A percentile compares a stretch with the other conserved stretches of the same genome.
Evolutionary conservation across 108 stramenopile genomes (phyloP).

Genomic region (Cyclostephanos tholiformis): DNA sequence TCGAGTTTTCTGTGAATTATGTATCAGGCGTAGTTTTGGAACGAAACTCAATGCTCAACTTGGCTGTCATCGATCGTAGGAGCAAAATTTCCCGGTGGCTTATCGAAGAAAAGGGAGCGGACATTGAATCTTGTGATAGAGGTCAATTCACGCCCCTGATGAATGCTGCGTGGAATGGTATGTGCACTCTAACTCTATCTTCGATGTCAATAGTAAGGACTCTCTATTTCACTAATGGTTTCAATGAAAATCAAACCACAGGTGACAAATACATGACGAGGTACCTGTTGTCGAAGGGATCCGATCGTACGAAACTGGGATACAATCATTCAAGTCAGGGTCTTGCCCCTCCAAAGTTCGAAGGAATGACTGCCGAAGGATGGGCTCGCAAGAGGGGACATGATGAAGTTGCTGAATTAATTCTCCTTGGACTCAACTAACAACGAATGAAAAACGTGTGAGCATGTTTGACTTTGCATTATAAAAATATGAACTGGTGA

Average conservation of each 20-base stretch:
- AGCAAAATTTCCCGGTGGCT: slow-evolving; percentile 81
- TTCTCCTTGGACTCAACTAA: slow-evolving; percentile 65
- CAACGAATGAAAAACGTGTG: no score
- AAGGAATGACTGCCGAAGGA: slow-evolving; percentile 73
- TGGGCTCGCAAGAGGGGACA: slow-evolving; percentile 76
- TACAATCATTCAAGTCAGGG: slow-evolving; percentile 68
- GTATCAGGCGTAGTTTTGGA: slow-evolving; percentile 78
- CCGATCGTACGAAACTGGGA: slow-evolving; percentile 64
- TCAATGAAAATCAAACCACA: neutral
- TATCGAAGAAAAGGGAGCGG: slow-evolving; percentile 66
- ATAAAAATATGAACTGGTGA: no score
- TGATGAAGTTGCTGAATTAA: slow-evolving; percentile 70
- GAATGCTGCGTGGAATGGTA: slow-evolving; percentile 78
- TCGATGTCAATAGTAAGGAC: no score
- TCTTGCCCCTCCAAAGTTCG: slow-evolving; percentile 68
- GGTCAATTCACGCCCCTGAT: slow-evolving; percentile 83
- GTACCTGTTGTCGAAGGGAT: slow-evolving; percentile 64
- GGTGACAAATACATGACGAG: slow-evolving; percentile 64
- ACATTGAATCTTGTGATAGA: slow-evolving; percentile 77
- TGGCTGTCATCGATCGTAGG: slow-evolving; percentile 73
- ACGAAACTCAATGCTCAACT: slow-evolving; percentile 78
- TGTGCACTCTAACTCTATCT: neutral
- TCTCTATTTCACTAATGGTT: neutral
- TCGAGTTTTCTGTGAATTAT: slow-evolving; percentile 75
- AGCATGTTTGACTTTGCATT: no score